Evolutionary conservation across 352 stramenopile species (phyloP).

Genomic region (Phytopythium ostracodes): DNA sequence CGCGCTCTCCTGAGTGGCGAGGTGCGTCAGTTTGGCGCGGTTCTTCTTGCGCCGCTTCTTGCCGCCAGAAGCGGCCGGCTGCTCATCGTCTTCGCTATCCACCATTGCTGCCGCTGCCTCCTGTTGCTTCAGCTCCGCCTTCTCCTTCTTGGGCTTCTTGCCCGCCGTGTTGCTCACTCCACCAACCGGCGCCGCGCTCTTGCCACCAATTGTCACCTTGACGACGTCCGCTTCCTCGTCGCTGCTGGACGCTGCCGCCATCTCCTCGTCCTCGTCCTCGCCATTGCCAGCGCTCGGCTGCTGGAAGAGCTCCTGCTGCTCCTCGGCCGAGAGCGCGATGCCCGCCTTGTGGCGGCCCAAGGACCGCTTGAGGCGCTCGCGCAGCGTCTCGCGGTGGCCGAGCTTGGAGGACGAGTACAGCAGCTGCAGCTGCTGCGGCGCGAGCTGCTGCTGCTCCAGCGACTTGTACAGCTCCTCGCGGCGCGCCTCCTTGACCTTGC

Average conservation of each 20-base stretch:
- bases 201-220: background rate
- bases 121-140: slow-evolving; percentile 15
- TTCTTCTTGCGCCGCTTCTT: slow-evolving; percentile 36
- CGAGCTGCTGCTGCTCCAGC: slow-evolving; percentile 52
- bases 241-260: slow-evolving; percentile 10
- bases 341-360: slow-evolving; percentile 76
- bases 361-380: slow-evolving; percentile 71
- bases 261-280: slow-evolving; percentile 15
- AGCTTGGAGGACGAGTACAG: slow-evolving; percentile 76
- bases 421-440: slow-evolving; percentile 60
- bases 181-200: background rate
- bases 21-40: slow-evolving; percentile 4
- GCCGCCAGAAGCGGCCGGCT: slow-evolving; percentile 9
- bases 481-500: slow-evolving; percentile 74
- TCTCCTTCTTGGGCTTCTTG: slow-evolving; percentile 23
- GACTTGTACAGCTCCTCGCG: slow-evolving; percentile 81
- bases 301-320: slow-evolving; percentile 58
- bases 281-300: slow-evolving; percentile 14
- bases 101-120: background rate
- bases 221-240: background rate
- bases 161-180: slow-evolving; percentile 2
- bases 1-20: slow-evolving; percentile 8
- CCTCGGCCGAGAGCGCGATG: slow-evolving; percentile 43
- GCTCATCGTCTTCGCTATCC: slow-evolving; percentile 9
- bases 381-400: slow-evolving; percentile 79